phyloP scores from a whole-genome alignment of 495 filamentous ascomycete genomes.

The Pyrenula aspistea region DNA sequence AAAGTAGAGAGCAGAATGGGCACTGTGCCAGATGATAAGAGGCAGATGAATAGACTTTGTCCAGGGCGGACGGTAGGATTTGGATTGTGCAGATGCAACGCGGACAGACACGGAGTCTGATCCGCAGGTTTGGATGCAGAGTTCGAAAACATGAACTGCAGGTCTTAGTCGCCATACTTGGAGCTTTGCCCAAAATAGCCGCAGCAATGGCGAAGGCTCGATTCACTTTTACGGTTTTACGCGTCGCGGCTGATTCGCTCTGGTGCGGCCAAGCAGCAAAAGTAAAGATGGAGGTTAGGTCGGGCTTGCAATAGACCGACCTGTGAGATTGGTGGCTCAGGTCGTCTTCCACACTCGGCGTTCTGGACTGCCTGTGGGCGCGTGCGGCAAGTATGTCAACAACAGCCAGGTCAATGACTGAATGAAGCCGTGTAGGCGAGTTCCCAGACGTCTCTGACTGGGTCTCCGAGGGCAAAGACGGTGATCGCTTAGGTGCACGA shows the following conservation, averaged over 20 bases:
- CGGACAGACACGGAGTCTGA: not conserved
- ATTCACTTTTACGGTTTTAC: too few species aligned
- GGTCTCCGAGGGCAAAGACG: not conserved
- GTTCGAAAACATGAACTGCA: not conserved
- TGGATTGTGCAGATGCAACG: not conserved
- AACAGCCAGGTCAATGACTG: too few species aligned
- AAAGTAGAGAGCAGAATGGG: not conserved
- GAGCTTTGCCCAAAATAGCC: not conserved
- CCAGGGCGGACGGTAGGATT: not conserved
- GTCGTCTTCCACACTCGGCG: not conserved
- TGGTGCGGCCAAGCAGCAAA: not conserved
- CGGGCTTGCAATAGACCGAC: not conserved
- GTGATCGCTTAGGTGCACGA: not conserved
- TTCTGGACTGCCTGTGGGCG: too few species aligned
- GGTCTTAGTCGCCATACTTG: not conserved
- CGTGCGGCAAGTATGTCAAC: too few species aligned
- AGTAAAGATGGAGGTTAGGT: not conserved
- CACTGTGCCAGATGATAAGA: not conserved
- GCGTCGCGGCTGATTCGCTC: not conserved
- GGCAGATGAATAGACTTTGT: not conserved
- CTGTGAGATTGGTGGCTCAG: not conserved
- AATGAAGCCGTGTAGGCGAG: too few species aligned
- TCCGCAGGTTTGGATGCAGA: not conserved
- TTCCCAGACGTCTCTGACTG: too few species aligned
- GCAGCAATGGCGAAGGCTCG: not conserved